Conservation (phyloP, 1,284 basidiomycete genomes). For the Boletus semigastroideus region DNA sequence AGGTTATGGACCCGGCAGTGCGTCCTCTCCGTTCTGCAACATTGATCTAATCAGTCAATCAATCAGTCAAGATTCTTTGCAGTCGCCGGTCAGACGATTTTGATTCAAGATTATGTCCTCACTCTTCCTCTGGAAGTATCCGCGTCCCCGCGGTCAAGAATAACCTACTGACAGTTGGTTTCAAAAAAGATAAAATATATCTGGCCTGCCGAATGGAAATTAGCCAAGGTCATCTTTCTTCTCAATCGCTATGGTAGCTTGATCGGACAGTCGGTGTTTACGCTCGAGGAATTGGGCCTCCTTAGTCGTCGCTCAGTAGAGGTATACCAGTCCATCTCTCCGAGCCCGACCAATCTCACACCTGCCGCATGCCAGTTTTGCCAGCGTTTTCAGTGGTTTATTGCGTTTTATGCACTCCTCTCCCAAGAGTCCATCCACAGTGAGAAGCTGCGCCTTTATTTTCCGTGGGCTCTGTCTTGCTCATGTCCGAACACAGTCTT, state of each 20-base stretch:
- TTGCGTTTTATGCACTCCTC: not conserved
- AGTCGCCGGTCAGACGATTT: too few species aligned
- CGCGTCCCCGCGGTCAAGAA: too few species aligned
- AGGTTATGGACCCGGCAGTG: too few species aligned
- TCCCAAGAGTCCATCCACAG: slow-evolving; percentile 3
- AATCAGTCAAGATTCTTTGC: too few species aligned
- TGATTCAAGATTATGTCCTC: too few species aligned
- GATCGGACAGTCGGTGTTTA: slow-evolving; percentile 3
- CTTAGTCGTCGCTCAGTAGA: not conserved
- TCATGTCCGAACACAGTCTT: slow-evolving; percentile 1
- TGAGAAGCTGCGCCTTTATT: not conserved
- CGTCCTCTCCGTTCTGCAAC: too few species aligned
- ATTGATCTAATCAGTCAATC: too few species aligned
- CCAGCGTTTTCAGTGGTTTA: not conserved
- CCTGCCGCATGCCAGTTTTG: slow-evolving; percentile 1
- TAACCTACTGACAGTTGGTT: too few species aligned
- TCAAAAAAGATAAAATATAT: slow-evolving; percentile 11
- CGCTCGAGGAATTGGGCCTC: not conserved
- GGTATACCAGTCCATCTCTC: not conserved
- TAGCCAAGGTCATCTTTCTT: slow-evolving; percentile 11
- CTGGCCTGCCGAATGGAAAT: slow-evolving; percentile 13
- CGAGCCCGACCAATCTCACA: not conserved
- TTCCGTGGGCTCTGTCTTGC: not conserved
- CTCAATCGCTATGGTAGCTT: slow-evolving; percentile 10
- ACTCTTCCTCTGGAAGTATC: too few species aligned